Base-by-base conservation (phyloP, 495 filamentous ascomycete genomes). In the Bryoglossum gracile region DNA sequence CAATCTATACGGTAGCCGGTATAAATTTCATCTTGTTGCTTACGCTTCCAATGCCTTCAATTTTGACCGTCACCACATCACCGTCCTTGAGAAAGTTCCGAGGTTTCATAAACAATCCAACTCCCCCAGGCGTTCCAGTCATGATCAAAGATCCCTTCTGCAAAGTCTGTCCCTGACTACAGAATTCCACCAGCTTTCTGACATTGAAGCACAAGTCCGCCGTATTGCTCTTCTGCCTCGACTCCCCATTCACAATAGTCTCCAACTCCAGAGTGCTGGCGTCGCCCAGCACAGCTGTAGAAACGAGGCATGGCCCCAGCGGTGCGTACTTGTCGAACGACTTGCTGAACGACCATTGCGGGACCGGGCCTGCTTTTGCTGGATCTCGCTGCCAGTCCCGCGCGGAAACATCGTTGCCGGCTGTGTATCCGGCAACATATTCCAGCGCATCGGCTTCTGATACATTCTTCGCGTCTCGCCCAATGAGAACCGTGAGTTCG, bases 351-450 rank as follows among this genome's bases (percentile, higher is more conserved):
- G 32, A 34, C 38, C 37, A 50, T 37, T 60, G 59, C 13, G 58
- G 57, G 16, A 54, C 50, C 1, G 19, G n/a, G 9, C 55, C 62
- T 0, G 48, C 61, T 25, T 62, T 58, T 10, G 53, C 56, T 24
- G 65, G 63, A 37, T 73, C 64, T 23, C 62, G 58, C 49, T 77
- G 74, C 47, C 70, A 62, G 39, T 71, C 69, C 0, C 74, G 61
- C 8, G 65, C 64, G 5, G 65, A 69, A 13, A 76, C 62, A 51
- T 77, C 74, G 59, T 77, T 76, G 13, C 67, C 65, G 35, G 52
- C 53, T 11, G 67, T 65, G 54, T 75, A 77, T 17, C 62, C 74
- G 5, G 66, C 68, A 21, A 77, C 64, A 60, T 73, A 72, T 2
- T 60, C 51, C 25, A 72, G 60, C 13, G 74, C 71, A 2, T 70